A percentile compares a stretch with the other conserved stretches of the same genome.
These are phyloP conservation scores for Fusarium continuum DNA, from an alignment of 2,329 filamentous ascomycete genomes.

Conservation along the genomic window DNA sequence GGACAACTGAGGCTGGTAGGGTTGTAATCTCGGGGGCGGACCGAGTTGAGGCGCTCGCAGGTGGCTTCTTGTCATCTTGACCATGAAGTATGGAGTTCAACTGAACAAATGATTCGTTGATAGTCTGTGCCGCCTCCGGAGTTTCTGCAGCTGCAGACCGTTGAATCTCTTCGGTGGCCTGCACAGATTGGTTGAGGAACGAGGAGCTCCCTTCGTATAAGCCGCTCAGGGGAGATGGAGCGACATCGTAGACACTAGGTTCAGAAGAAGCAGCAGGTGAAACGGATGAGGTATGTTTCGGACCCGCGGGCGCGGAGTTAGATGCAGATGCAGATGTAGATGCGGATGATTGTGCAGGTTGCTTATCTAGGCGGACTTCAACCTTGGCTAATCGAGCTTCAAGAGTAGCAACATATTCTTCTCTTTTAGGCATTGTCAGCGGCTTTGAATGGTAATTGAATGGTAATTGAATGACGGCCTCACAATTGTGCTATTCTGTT, in stretches of 20 bases:
- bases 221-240: background rate
- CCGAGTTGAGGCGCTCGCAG: background rate
- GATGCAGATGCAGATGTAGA: background rate
- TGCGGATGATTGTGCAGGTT: background rate
- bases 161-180: conserved; percentile 26
- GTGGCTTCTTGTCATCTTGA: background rate
- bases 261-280: conserved; percentile 12
- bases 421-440: background rate
- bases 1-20: conserved; percentile 12
- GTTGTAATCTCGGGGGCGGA: conserved; percentile 4
- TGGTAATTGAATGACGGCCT: background rate
- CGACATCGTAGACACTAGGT: background rate
- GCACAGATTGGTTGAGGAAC: conserved; percentile 27
- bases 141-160: conserved; percentile 15
- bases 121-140: conserved; percentile 21
- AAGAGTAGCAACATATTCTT: conserved; percentile 20
- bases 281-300: background rate
- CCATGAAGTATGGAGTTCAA: conserved; percentile 7
- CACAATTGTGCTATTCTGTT: conserved; percentile 25
- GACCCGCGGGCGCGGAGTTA: background rate
- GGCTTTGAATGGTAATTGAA: rapidly evolving
- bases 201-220: conserved; percentile 34
- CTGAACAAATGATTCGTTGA: conserved; percentile 23
- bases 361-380: conserved; percentile 10
- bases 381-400: conserved; percentile 22